phyloP scores from a whole-genome alignment of 148 eudicot genomes.

The Rhododendron kiyosumense region DNA sequence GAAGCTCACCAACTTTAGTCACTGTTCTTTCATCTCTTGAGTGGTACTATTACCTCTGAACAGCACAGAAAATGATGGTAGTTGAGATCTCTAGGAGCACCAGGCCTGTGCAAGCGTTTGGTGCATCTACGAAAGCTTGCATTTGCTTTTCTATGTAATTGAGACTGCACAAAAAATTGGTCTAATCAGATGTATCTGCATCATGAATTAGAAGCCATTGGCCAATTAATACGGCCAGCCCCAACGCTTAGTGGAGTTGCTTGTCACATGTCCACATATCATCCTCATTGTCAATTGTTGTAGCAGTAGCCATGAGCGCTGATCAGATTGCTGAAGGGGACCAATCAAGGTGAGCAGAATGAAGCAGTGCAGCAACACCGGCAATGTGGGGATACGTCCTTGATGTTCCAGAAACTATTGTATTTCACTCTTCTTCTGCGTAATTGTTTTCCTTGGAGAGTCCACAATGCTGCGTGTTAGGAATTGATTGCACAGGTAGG shows the following conservation, averaged over 20 bases:
- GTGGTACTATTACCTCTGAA: background rate
- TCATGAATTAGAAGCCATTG: conserved; percentile 10
- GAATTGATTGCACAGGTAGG: too few species aligned
- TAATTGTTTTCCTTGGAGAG: too few species aligned
- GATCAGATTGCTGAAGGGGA: conserved; percentile 7
- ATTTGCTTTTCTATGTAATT: conserved; percentile 6
- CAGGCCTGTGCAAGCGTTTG: background rate
- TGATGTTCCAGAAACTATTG: conserved; percentile 9
- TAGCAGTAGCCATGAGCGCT: conserved; percentile 5
- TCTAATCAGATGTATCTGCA: background rate
- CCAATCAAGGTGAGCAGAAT: conserved; percentile 2
- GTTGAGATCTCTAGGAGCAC: conserved; percentile 14
- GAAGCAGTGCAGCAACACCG: background rate
- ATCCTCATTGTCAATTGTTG: background rate
- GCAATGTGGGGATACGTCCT: conserved; percentile 8
- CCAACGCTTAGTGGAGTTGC: conserved; percentile 15
- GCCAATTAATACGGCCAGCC: conserved; percentile 8
- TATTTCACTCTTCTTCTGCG: background rate
- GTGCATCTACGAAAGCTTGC: background rate
- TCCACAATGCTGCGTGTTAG: too few species aligned
- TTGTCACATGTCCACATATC: background rate
- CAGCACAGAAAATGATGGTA: conserved; percentile 12
- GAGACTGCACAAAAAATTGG: conserved; percentile 4
- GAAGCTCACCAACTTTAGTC: background rate
- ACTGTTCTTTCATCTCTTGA: conserved; percentile 9